Evolutionary conservation across 2,329 filamentous ascomycete species (phyloP).

Genomic region (Fusarium chaquense): DNA sequence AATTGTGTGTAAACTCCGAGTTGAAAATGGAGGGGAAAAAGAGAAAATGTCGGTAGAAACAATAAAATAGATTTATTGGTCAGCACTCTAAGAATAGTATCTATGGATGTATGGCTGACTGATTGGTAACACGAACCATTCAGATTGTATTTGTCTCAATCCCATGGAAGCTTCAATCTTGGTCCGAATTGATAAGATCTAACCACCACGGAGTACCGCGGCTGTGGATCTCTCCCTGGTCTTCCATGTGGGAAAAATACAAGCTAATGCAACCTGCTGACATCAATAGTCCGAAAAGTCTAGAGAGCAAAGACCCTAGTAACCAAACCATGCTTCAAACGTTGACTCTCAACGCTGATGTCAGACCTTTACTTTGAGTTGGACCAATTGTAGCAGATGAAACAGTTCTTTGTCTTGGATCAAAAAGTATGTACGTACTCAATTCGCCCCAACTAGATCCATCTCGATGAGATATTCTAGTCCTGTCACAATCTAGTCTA

Average conservation of each 20-base stretch:
- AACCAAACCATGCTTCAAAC: not conserved
- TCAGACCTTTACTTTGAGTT: constrained; percentile 36
- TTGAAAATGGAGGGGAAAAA: not conserved
- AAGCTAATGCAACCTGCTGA: constrained; percentile 45
- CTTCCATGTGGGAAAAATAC: not conserved
- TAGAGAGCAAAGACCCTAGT: not conserved
- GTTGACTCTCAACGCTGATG: constrained; percentile 12
- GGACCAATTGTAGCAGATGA: not conserved
- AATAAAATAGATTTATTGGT: not conserved
- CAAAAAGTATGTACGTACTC: not conserved
- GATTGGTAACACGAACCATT: constrained; percentile 2
- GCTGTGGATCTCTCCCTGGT: not conserved
- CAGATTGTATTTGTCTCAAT: not conserved
- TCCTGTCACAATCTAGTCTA: too few relatives aligned
- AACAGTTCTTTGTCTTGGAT: not conserved
- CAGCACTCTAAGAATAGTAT: not conserved
- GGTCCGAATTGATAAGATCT: constrained; percentile 5
- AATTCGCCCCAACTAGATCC: not conserved
- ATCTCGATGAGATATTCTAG: not conserved
- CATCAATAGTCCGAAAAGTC: constrained; percentile 22
- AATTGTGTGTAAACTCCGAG: not conserved
- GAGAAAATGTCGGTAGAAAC: not conserved
- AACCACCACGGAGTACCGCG: not conserved
- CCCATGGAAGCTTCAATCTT: not conserved
- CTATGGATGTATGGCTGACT: not conserved